A percentile compares a stretch with the other conserved stretches of the same genome.
Conservation (phyloP, 2,329 filamentous ascomycete genomes). For the Fusarium heterosporum region DNA sequence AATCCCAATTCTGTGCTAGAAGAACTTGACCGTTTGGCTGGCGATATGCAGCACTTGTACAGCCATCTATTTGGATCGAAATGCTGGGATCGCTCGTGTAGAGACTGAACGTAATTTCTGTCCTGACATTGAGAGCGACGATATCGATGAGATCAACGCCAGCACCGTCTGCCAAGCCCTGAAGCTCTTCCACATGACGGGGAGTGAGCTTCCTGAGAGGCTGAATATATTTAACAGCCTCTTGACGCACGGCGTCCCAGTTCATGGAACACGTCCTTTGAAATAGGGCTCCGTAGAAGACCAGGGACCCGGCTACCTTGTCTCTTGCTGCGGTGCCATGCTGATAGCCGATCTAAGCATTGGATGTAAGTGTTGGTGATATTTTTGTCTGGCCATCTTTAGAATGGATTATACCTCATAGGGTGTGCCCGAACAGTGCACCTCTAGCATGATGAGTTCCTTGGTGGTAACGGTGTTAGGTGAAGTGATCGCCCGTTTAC, state of each 20-base stretch:
- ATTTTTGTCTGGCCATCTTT: fast-evolving
- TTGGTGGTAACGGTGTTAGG: neutral
- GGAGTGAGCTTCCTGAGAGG: slow-evolving; percentile 19
- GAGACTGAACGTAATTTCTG: slow-evolving; percentile 59
- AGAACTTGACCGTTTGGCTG: slow-evolving; percentile 48
- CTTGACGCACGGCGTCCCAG: slow-evolving; percentile 26
- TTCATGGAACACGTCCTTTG: slow-evolving; percentile 31
- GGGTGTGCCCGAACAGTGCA: slow-evolving; percentile 24
- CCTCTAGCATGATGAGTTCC: slow-evolving; percentile 14
- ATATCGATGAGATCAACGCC: slow-evolving; percentile 60
- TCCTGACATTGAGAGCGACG: slow-evolving; percentile 63
- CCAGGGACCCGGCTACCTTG: slow-evolving; percentile 27
- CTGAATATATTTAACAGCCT: slow-evolving; percentile 29
- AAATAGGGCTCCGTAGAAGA: slow-evolving; percentile 34
- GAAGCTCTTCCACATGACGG: slow-evolving; percentile 53
- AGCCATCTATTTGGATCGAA: slow-evolving; percentile 60
- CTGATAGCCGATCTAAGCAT: slow-evolving; percentile 28
- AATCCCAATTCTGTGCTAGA: slow-evolving; percentile 72
- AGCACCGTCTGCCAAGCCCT: slow-evolving; percentile 65
- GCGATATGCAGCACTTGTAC: slow-evolving; percentile 63
- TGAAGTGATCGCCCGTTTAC: neutral
- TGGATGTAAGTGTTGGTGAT: neutral
- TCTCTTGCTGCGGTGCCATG: slow-evolving; percentile 30
- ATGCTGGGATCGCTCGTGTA: slow-evolving; percentile 50
- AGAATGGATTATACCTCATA: slow-evolving; percentile 9